Conservation (phyloP, 192 early-diverging fungal genomes). For the Dissophora globulifera region DNA sequence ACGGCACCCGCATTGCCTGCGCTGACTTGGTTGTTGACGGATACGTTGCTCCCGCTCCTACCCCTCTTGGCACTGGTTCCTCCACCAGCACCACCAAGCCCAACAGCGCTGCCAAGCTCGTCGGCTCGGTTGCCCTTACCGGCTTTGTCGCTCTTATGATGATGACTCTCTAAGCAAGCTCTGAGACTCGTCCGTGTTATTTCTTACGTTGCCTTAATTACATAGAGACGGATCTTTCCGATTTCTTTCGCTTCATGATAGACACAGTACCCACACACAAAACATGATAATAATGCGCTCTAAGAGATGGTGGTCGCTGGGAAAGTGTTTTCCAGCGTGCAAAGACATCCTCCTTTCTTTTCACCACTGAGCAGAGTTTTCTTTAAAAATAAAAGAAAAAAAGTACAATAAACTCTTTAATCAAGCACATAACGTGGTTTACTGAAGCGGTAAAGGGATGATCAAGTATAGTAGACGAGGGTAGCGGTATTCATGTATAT, state of each 20-base stretch:
- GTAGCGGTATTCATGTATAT: too few species aligned
- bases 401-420: too few species aligned
- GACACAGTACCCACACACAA: background rate
- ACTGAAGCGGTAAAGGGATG: too few species aligned
- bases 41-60: conserved; percentile 6
- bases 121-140: conserved; percentile 35
- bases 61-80: background rate
- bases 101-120: conserved; percentile 36
- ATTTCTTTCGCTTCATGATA: background rate
- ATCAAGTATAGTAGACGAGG: too few species aligned
- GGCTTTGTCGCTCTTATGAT: conserved; percentile 40
- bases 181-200: background rate
- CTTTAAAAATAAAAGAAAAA: too few species aligned
- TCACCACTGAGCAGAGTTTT: too few species aligned
- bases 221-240: background rate
- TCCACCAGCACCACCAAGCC: background rate
- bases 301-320: background rate
- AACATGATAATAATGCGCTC: too few species aligned
- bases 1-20: conserved; percentile 64
- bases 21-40: conserved; percentile 57
- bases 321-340: background rate
- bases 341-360: background rate
- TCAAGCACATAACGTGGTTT: too few species aligned
- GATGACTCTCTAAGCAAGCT: conserved; percentile 34
- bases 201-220: background rate